Percentiles rank a stretch among this genome's conserved stretches.
These are phyloP conservation scores for Saccharomyces hybrid DNA, from an alignment of 1,139 yeast genomes.

Conservation along the genomic window DNA sequence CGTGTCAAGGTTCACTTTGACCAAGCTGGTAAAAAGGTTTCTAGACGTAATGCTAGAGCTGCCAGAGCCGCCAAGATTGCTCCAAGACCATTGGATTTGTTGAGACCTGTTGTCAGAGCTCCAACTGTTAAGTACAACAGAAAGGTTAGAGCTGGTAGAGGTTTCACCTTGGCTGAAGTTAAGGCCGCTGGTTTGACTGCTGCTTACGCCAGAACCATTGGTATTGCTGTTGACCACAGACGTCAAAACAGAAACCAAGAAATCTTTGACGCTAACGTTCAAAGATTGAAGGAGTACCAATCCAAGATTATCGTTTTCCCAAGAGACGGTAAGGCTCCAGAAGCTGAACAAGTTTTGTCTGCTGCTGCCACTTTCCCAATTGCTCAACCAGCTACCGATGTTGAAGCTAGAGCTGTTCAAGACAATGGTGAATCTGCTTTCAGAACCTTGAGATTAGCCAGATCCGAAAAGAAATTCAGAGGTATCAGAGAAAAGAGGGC, in stretches of 20 bases:
- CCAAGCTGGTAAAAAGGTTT: slow-evolving; percentile 94
- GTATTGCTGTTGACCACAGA: slow-evolving; percentile 99
- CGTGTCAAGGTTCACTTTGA: slow-evolving; percentile 71
- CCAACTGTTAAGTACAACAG: slow-evolving; percentile 99
- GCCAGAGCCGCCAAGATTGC: slow-evolving; percentile 92
- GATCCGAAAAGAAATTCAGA: slow-evolving; percentile 85
- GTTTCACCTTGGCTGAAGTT: slow-evolving; percentile 96
- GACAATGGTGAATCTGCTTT: slow-evolving; percentile 68
- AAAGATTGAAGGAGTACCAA: slow-evolving; percentile 94
- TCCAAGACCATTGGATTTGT: slow-evolving; percentile 93
- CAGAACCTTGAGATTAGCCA: slow-evolving; percentile 93
- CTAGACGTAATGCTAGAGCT: slow-evolving; percentile 93
- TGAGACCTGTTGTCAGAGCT: slow-evolving; percentile 97
- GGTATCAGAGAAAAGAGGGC: slow-evolving; percentile 99
- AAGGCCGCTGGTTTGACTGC: slow-evolving; percentile 96
- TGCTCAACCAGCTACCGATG: slow-evolving; percentile 64
- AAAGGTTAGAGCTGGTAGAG: slow-evolving; percentile 99
- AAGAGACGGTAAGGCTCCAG: slow-evolving; percentile 75
- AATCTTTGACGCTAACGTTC: slow-evolving; percentile 90
- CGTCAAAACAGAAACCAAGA: slow-evolving; percentile 98
- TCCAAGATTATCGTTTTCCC: slow-evolving; percentile 94
- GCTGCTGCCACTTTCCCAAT: slow-evolving; percentile 88
- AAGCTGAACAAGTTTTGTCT: slow-evolving; percentile 67
- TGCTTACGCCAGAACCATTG: slow-evolving; percentile 96
- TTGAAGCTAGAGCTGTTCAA: slow-evolving; percentile 88